A percentile compares a stretch with the other conserved stretches of the same genome.
Evolutionary conservation across 108 stramenopile species (phyloP).

Genomic region (Cyclotella sp.): DNA sequence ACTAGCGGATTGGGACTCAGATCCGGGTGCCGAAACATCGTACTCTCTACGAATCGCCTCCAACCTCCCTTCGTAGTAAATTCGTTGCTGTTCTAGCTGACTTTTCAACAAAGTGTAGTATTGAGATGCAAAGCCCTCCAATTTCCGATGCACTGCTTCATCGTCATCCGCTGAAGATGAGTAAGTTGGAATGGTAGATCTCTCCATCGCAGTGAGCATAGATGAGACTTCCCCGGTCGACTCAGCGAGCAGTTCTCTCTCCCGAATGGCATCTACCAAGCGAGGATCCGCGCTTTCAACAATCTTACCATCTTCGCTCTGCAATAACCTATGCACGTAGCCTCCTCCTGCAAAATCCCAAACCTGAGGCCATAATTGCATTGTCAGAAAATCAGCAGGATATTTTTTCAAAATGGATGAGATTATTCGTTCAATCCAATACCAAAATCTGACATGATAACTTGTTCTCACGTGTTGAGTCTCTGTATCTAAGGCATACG

Average conservation of each 20-base stretch:
- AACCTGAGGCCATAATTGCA: conserved; percentile 15
- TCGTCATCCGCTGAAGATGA: conserved; percentile 79
- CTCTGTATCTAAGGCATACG: conserved; percentile 95
- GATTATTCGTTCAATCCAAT: no score
- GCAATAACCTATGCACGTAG: conserved; percentile 92
- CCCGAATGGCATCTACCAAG: conserved; percentile 43
- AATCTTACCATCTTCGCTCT: conserved; percentile 93
- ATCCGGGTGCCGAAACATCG: not conserved
- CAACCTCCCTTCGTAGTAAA: conserved; percentile 86
- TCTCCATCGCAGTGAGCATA: conserved; percentile 55
- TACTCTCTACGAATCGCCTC: conserved; percentile 73
- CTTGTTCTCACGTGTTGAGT: conserved; percentile 75
- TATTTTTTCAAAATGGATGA: no score
- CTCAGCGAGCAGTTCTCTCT: conserved; percentile 31
- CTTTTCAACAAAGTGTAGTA: conserved; percentile 90
- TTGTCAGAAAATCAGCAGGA: no score
- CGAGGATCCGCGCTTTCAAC: conserved; percentile 89
- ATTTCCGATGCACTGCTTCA: conserved; percentile 88
- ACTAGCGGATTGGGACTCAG: conserved; percentile 33
- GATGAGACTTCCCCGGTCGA: conserved; percentile 6
- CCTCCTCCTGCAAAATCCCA: conserved; percentile 97
- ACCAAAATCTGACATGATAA: no score
- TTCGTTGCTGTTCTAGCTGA: conserved; percentile 91
- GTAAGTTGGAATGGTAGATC: conserved; percentile 68
- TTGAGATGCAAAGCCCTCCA: conserved; percentile 87